Conservation (phyloP, 345 rosid genomes). For the Aquilaria malaccensis region DNA sequence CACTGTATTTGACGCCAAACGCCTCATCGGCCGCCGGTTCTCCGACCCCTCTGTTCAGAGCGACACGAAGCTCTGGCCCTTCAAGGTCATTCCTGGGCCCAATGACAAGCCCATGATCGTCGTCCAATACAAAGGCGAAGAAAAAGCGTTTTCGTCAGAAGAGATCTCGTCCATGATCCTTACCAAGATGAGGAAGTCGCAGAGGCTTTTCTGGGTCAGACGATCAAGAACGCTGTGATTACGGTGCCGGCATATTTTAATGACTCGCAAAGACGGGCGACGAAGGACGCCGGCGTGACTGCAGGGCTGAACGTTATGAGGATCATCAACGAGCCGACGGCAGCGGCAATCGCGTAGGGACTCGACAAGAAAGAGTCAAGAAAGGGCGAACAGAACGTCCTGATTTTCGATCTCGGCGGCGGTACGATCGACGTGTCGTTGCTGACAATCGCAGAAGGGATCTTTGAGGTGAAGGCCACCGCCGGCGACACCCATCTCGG, state of each 20-base stretch:
- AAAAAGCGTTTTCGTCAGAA: conserved; percentile 12
- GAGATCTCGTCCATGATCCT: conserved; percentile 20
- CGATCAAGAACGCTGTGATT: conserved; percentile 17
- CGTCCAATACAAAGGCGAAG: conserved; percentile 18
- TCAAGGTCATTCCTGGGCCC: conserved; percentile 17
- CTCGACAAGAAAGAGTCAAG: conserved; percentile 19
- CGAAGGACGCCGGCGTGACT: conserved; percentile 18
- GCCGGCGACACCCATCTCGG: conserved; percentile 27
- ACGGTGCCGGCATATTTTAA: conserved; percentile 21
- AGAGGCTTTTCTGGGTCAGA: conserved; percentile 13
- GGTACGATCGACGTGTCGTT: conserved; percentile 20
- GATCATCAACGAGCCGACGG: conserved; percentile 21
- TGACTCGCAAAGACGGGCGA: conserved; percentile 22
- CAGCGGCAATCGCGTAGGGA: conserved; percentile 19
- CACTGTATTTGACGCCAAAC: conserved; percentile 23
- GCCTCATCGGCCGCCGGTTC: conserved; percentile 24
- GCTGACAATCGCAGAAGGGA: conserved; percentile 23
- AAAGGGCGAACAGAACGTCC: conserved; percentile 16
- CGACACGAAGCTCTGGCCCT: conserved; percentile 23
- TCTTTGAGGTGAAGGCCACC: conserved; percentile 25
- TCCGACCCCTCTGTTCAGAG: conserved; percentile 20
- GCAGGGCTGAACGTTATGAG: conserved; percentile 21
- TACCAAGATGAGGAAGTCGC: conserved; percentile 15
- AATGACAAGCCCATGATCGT: conserved; percentile 21
- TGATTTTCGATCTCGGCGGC: conserved; percentile 24